Evolutionary conservation across 768 basidiomycete genomes (phyloP), one percentile per base, ranked within the genome.

Genomic region (Mycena sanguinolenta): DNA sequence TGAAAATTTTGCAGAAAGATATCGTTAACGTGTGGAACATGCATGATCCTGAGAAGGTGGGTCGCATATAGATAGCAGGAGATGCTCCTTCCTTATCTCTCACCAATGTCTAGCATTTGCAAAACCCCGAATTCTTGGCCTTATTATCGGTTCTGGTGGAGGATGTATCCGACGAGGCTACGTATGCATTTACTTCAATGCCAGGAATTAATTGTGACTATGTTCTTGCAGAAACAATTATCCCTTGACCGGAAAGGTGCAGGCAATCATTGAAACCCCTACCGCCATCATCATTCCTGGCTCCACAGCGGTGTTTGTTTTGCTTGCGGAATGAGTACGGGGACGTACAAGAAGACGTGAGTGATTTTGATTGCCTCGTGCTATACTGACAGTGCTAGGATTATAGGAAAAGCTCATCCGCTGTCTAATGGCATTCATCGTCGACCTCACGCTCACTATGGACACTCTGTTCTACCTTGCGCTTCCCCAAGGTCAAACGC

Each of bases 11-110:
- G 59, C 59, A 46, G 32, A 28, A 28, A 60, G 59, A 60, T 21
- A 61, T 61, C 30, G 60, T 61, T 30, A 61, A 61, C 27, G 60
- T 61, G 60, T 61, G 60, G 60, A 61, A 50, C 60, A 61, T 61
- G 60, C 60, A n/a, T 50, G 60, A 61, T 61, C 32, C 60, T 50
- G 44, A 61, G 27, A 61, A 32, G 9, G 60, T 61, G 60, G 21
- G 44, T 17, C 32, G 36, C 6, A 6, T 38, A 6, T 14, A 6
- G 36, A 7, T 38, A 7, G 36, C 36, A 7, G 36, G 36, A 38
- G 14, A 14, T 14, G 14, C 14, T 6, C 36, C 14, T 38, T 38
- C 8, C 36, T 38, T 14, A 38, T 38, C 36, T 14, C 14, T 38
- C 14, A 38, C 14, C 36, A 38, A 38, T 14, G 36, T 7, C 14